Evolutionary conservation across 805 yeast species (phyloP), one percentile per base, ranked within the genome.

Genomic region (Schwanniomyces pseudopolymorphus): DNA sequence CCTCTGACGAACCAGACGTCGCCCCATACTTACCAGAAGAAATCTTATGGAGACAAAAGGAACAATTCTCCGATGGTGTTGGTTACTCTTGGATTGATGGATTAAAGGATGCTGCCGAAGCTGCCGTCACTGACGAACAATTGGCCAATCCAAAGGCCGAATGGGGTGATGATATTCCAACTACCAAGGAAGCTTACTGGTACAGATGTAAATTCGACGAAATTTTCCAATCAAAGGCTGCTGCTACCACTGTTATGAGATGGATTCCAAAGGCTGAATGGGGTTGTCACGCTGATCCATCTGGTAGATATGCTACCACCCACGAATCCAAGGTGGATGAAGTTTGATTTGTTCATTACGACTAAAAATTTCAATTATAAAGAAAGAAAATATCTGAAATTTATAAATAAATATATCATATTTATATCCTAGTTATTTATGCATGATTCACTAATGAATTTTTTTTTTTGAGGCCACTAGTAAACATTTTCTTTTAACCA

Each of bases 221-320:
- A 61, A 73, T 89, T 60, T 94, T 90, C 87, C 55, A 61, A 43
- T 87, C 91, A 51, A 84, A 85, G 60, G 94, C 97, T 55, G 99
- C 96, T 54, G 97, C 96, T 49, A 75, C 83, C 35, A 94, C 99
- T 16, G 99, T 94, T 50, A 90, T 89, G 97, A 87, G 99, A 80
- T 94, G 99, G 99, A 74, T 94, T 72, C 99, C 99, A 67, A 94
- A 94, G 80, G 98, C 98, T 53, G 99, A 94, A 71, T 94, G 99
- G 99, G 99, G 99, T 57, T 94, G 99, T 75, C 90, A 91, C 63
- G 96, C 85, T 61, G 99, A 94, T 72, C 99, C 99, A 45, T 87
- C 96, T 46, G 99, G 99, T 56, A 88, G 99, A 77, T 92, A 78
- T 66, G 97, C 96, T 57, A 82, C 87, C 75, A 83, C 87, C 59